phyloP scores from a whole-genome alignment of 768 basidiomycete species.

The Amanita thiersii region DNA sequence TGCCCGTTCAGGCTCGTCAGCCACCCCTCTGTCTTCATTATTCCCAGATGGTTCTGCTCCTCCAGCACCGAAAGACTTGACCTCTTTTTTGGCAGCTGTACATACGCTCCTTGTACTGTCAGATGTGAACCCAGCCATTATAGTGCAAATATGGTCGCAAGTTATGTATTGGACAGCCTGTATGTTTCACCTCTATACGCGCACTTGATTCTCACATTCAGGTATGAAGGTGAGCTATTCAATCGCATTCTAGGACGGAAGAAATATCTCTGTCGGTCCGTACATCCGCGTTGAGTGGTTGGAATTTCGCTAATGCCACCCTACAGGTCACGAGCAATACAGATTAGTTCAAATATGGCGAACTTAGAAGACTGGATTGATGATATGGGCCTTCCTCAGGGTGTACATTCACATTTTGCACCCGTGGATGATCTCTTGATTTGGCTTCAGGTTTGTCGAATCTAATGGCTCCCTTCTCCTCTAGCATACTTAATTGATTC shows the following conservation, averaged over 20 bases:
- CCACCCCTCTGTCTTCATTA: slow-evolving; percentile 38
- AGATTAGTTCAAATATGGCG: slow-evolving; percentile 82
- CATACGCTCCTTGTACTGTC: slow-evolving; percentile 79
- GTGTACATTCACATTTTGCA: slow-evolving; percentile 72
- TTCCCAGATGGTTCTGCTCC: slow-evolving; percentile 38
- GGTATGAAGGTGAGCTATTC: slow-evolving; percentile 64
- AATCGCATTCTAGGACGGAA: slow-evolving; percentile 85
- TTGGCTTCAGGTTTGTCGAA: slow-evolving; percentile 67
- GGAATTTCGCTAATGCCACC: slow-evolving; percentile 5
- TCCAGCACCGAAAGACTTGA: slow-evolving; percentile 48
- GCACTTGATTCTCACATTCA: slow-evolving; percentile 7
- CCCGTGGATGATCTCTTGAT: slow-evolving; percentile 77
- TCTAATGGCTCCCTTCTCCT: background rate
- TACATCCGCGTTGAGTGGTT: background rate
- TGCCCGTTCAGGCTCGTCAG: slow-evolving; percentile 33
- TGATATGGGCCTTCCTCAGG: slow-evolving; percentile 68
- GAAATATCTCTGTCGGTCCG: slow-evolving; percentile 86
- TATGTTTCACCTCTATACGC: slow-evolving; percentile 29
- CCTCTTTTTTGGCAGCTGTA: slow-evolving; percentile 75
- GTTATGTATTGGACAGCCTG: slow-evolving; percentile 98
- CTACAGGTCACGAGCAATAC: slow-evolving; percentile 71
- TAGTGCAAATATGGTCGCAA: slow-evolving; percentile 91
- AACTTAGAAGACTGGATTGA: slow-evolving; percentile 90
- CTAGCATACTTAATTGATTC: background rate
- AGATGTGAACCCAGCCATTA: slow-evolving; percentile 83